Base-by-base conservation (phyloP, 768 basidiomycete genomes). In the Sistotremastrum suecicum region DNA sequence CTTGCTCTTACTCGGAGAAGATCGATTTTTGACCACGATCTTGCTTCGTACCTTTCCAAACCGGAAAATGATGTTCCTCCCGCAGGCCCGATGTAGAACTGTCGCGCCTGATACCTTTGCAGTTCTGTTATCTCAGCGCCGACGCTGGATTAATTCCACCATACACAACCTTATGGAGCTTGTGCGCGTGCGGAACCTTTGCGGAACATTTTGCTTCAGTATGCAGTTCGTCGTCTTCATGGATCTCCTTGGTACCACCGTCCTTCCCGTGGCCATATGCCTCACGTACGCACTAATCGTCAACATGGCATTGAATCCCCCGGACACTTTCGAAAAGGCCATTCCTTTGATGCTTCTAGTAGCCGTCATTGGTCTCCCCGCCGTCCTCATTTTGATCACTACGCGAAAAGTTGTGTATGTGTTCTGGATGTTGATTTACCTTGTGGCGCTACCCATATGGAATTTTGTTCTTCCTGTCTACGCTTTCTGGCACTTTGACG, bases 141-240 rank as follows among this genome's bases (percentile, higher is more conserved):
- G 95, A 12, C 82, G 95, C 47, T 99, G 95, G 95, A 98, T 99
- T 67, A 98, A 98, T 63, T 97, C 94, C 10, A 98, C 95, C 0
- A 87, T 99, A 43, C 95, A 98, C 69, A 98, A 99, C 61, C 78
- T 99, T 43, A 97, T 98, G 91, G 95, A 99, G 62, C 82, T 99
- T 36, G 88, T 97, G 34, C 78, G 88, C 50, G 95, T 99, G 37
- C 87, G 86, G 53, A 90, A 99, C 59, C 74, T 97, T 10, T 98
- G 95, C 63, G 95, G 95, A 34, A 98, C 94, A 32, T 99, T 99
- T 65, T 99, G 95, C 70, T 97, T 98, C 67, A 95, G 90, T 64
- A 98, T 97, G 92, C 95, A 98, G 61, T 98, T 98, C 62, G 81
- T 98, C 61, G 91, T 98, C 45, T 89, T 94, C 67, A 91, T 98